Evolutionary conservation across 441 rosid genomes (phyloP).

Genomic region (Euphorbia celastroides): DNA sequence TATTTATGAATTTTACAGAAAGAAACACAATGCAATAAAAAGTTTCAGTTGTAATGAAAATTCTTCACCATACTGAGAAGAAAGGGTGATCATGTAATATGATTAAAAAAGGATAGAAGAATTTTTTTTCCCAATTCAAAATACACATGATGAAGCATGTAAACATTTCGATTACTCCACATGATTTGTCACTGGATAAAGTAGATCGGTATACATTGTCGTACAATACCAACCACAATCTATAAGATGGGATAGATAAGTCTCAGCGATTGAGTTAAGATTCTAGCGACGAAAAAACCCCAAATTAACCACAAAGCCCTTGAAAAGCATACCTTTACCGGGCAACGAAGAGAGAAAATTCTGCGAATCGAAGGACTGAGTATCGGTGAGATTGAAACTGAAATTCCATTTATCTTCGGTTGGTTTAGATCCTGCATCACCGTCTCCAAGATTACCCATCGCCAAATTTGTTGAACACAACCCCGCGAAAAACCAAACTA

Average conservation of each 20-base stretch:
- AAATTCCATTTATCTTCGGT: background rate
- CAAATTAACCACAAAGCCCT: background rate
- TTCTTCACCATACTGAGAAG: too few relatives aligned
- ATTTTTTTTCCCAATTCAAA: too few relatives aligned
- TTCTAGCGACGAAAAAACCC: background rate
- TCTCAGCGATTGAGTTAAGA: background rate
- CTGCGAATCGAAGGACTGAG: conserved; percentile 37
- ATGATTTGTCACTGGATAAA: too few relatives aligned
- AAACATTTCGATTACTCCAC: too few relatives aligned
- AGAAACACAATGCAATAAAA: too few relatives aligned
- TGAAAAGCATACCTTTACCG: conserved; percentile 23
- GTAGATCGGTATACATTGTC: too few relatives aligned
- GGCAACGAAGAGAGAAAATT: conserved; percentile 25
- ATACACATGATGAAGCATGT: background rate
- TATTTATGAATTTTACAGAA: too few relatives aligned
- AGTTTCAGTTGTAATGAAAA: too few relatives aligned
- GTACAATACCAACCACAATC: background rate
- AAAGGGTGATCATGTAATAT: too few relatives aligned
- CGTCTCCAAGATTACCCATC: conserved; percentile 38
- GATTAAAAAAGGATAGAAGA: too few relatives aligned
- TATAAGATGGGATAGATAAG: background rate
- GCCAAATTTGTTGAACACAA: conserved; percentile 23
- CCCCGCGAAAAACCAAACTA: background rate
- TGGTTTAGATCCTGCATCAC: conserved; percentile 13
- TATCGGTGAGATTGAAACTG: conserved; percentile 21